Base-by-base conservation (phyloP, 2,329 filamentous ascomycete species). In the Fusarium nygamai region DNA sequence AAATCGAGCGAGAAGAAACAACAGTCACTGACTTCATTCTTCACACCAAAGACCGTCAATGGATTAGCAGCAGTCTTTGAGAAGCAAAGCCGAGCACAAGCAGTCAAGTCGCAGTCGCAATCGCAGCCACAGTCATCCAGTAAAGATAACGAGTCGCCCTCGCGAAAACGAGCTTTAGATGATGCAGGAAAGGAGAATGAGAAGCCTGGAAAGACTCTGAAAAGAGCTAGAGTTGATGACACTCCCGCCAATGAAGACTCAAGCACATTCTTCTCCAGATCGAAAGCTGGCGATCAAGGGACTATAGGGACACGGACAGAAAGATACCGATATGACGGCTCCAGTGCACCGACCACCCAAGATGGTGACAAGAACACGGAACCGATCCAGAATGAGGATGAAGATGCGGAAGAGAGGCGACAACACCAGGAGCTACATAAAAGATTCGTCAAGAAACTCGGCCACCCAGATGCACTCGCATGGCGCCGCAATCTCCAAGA, bases 371-470 rank as follows among this genome's bases (percentile, higher is more conserved):
- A 79, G 4, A 82, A 84, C 39, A 27, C 46, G 12, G 47, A 38
- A 19, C 33, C 31, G 22, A 41, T 24, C 20, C 81, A 82, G 3
- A 82, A 83, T 6, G 82, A 85, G 2, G 87, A 90, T 20, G 86
- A 87, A 12, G 89, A 89, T 61, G 83, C 84, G 7, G 85, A 85
- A 4, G 88, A 80, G 31, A 84, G 84, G 74, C 88, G 85, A 71
- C 86, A 87, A 67, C 95, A 92, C 79, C 90, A 93, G 67, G 91
- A 90, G 56, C 84, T 98, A 31, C 96, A 98, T 80, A 87, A 89
- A 70, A 93, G 91, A 77, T 99, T 98, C 79, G 92, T 98, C 38
- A 94, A 93, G 86, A 98, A 96, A 81, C 89, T 99, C 6, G 95
- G 96, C 2, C 91, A 93, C 48, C 92, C 95, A 2, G 95, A 98